Evolutionary conservation across 192 early-diverging fungal genomes (phyloP).

Genomic region (Podila verticillata): DNA sequence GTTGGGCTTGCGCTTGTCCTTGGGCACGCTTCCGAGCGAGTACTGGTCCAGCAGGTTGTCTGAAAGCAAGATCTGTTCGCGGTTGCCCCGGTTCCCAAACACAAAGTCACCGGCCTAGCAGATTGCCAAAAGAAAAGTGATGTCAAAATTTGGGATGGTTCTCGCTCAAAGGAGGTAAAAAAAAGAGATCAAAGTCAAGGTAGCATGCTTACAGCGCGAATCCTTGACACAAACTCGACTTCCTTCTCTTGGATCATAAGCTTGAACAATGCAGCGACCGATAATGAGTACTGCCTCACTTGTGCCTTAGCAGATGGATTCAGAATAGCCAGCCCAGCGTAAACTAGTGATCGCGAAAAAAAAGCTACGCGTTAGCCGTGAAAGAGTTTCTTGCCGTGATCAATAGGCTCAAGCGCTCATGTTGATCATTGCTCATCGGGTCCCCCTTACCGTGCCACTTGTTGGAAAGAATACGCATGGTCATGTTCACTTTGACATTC

Average conservation of each 20-base stretch:
- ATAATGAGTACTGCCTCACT: conserved; percentile 88
- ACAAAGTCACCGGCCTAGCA: conserved; percentile 82
- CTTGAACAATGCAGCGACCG: conserved; percentile 92
- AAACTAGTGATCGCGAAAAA: conserved; percentile 8
- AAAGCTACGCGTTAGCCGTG: background rate
- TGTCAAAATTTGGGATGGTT: background rate
- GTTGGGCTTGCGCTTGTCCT: conserved; percentile 76
- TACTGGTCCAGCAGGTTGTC: conserved; percentile 88
- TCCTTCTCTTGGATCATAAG: conserved; percentile 91
- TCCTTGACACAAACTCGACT: conserved; percentile 77
- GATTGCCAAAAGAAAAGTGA: too few species aligned
- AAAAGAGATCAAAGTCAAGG: background rate
- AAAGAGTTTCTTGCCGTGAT: background rate
- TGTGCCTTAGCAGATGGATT: conserved; percentile 90
- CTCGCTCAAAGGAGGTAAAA: background rate
- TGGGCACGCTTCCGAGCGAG: conserved; percentile 85
- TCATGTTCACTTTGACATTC: conserved; percentile 95
- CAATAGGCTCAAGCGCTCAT: background rate
- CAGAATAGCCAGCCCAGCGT: conserved; percentile 86
- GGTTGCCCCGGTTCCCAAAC: conserved; percentile 74
- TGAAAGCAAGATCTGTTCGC: conserved; percentile 77
- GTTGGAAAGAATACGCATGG: conserved; percentile 91
- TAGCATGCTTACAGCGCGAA: conserved; percentile 69
- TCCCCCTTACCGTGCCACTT: conserved; percentile 94
- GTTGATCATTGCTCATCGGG: too few species aligned